Conservation (phyloP, 1,284 basidiomycete genomes). For the Pholiota adiposa region DNA sequence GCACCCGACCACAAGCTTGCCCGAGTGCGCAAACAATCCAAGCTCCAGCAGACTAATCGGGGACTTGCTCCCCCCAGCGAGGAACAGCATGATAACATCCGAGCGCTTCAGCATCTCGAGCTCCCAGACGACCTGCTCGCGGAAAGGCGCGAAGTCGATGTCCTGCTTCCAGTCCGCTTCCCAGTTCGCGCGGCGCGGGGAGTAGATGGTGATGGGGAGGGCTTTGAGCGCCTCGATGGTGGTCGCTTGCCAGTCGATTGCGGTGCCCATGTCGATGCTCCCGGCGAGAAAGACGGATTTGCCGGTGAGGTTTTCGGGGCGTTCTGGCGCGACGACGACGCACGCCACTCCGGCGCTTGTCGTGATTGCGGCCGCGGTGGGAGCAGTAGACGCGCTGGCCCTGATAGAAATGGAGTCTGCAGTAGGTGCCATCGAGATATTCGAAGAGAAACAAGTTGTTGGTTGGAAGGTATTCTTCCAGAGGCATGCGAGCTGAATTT, state of each 20-base stretch:
- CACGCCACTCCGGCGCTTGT: too few relatives aligned
- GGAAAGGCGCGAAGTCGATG: not conserved
- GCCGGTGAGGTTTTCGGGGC: not conserved
- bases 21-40: not conserved
- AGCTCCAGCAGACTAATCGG: constrained; percentile 6
- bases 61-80: not conserved
- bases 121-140: constrained; percentile 8
- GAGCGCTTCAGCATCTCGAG: constrained; percentile 1
- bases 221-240: not conserved
- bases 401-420: too few relatives aligned
- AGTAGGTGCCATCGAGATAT: too few relatives aligned
- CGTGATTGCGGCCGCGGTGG: too few relatives aligned
- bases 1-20: constrained; percentile 1
- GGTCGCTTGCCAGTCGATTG: not conserved
- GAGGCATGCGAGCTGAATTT: too few relatives aligned
- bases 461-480: too few relatives aligned
- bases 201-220: constrained; percentile 5
- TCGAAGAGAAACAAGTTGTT: too few relatives aligned
- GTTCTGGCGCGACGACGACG: not conserved
- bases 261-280: not conserved
- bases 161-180: not conserved
- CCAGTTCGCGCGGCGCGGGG: constrained; percentile 2
- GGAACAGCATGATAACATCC: constrained; percentile 4
- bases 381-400: too few relatives aligned
- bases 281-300: constrained; percentile 10